Base-by-base conservation (phyloP, 2,329 filamentous ascomycete species). In the Coniochaeta ligniaria region DNA sequence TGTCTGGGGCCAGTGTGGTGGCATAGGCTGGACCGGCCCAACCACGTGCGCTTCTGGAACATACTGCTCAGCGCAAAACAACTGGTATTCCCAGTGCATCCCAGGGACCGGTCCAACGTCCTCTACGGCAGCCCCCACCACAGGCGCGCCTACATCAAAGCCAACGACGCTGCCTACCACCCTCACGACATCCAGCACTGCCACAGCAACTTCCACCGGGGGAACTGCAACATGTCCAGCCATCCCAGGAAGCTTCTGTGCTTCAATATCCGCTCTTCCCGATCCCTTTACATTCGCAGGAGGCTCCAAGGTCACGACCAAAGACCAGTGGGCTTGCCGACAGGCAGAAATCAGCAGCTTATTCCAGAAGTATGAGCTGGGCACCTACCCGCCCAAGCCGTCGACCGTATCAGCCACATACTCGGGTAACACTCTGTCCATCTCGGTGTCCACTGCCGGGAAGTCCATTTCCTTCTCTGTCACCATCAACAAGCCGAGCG, bases 251-350 rank as follows among this genome's bases (percentile, higher is more conserved):
- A 61, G 63, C 26, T 28, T 66, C 3, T 60, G 63, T 16, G 60
- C 26, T 17, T 63, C 66, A 2, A 61, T 62, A 11, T 60, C 66
- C n/a, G 66, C 63, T 33, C 66, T 71, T 8, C 68, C 68, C 43
- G 73, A 80, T 63, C 77, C 77, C 47, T 80, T 79, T 66, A 72
- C 72, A 17, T 74, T 73, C 55, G 63, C 70, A 6, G 71, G 72
- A 36, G 76, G 76, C 26, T 66, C 66, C 16, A 71, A 70, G 11
- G 70, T 79, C 33, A 70, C 70, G 17, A 75, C 71, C 20, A 72
- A 70, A 57, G 72, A 67, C 8, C 68, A 76, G 31, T 80, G 74
- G 73, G 61, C 65, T 12, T 80, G 78, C 62, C 73, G 77, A 22
- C 71, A 73, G 54, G 65, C 69, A 6, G 75, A 80, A 65, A 77